A percentile compares a stretch with the other conserved stretches of the same genome.
Evolutionary conservation across 805 yeast genomes (phyloP).

Genomic region (Lipomyces japonicus): DNA sequence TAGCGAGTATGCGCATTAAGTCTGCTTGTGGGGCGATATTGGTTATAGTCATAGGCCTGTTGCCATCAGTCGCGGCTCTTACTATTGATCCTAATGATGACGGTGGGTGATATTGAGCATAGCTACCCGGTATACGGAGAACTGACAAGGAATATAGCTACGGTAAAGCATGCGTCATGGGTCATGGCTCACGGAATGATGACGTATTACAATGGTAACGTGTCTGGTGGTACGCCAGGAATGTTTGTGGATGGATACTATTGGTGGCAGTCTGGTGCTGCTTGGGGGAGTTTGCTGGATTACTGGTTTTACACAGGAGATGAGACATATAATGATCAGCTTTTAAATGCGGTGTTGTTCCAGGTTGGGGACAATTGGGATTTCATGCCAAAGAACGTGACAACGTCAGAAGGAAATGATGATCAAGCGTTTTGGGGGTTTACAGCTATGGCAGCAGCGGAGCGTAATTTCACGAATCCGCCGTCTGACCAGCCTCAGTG

Average conservation of each 20-base stretch:
- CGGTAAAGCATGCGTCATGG: slow-evolving; percentile 51
- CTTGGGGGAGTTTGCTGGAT: slow-evolving; percentile 76
- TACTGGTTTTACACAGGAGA: slow-evolving; percentile 69
- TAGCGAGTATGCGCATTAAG: too few relatives aligned
- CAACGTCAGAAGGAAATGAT: slow-evolving; percentile 93
- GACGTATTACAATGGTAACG: slow-evolving; percentile 63
- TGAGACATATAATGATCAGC: slow-evolving; percentile 56
- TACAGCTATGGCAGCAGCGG: slow-evolving; percentile 89
- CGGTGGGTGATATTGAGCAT: too few relatives aligned
- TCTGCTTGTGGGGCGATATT: too few relatives aligned
- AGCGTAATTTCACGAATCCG: slow-evolving; percentile 76
- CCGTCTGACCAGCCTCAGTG: slow-evolving; percentile 60
- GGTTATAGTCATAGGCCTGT: too few relatives aligned
- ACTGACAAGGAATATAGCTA: too few relatives aligned
- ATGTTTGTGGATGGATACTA: slow-evolving; percentile 87
- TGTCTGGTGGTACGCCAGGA: slow-evolving; percentile 75
- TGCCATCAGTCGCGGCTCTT: too few relatives aligned
- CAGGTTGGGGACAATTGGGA: slow-evolving; percentile 74
- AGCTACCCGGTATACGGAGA: too few relatives aligned
- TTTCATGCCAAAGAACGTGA: slow-evolving; percentile 82
- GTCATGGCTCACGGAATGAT: slow-evolving; percentile 58
- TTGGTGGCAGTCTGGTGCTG: slow-evolving; percentile 96
- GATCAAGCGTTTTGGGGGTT: slow-evolving; percentile 98
- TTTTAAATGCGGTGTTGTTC: slow-evolving; percentile 60
- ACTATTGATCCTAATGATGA: too few relatives aligned